Evolutionary conservation across 768 basidiomycete genomes (phyloP).

Genomic region (Phylloporus scabripes): DNA sequence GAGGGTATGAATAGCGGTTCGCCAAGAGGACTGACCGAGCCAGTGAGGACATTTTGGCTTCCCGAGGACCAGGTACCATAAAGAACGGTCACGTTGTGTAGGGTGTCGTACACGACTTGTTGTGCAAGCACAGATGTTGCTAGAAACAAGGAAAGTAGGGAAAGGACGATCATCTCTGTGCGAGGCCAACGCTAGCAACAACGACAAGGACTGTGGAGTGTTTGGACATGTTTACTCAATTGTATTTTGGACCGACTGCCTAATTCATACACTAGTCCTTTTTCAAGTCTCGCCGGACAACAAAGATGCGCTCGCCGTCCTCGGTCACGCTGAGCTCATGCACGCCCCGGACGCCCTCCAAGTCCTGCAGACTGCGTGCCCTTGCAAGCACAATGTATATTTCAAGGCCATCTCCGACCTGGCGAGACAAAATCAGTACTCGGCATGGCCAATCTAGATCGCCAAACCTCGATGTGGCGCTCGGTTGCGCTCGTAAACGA

Average conservation of each 20-base stretch:
- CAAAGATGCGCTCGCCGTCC: slow-evolving; percentile 71
- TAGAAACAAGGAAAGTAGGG: slow-evolving; percentile 23
- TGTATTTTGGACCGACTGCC: slow-evolving; percentile 3
- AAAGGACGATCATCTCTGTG: slow-evolving; percentile 19
- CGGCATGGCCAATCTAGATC: slow-evolving; percentile 1
- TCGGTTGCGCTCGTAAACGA: slow-evolving; percentile 97
- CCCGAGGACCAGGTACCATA: slow-evolving; percentile 86
- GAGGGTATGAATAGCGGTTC: background rate
- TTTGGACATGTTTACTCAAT: slow-evolving; percentile 24
- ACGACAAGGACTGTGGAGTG: slow-evolving; percentile 29
- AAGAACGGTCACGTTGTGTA: slow-evolving; percentile 66
- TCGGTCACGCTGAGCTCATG: slow-evolving; percentile 58
- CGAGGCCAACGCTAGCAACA: slow-evolving; percentile 18
- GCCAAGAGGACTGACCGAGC: slow-evolving; percentile 54
- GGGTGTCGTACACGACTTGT: slow-evolving; percentile 36
- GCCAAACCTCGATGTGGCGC: slow-evolving; percentile 88
- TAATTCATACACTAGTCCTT: slow-evolving; percentile 51
- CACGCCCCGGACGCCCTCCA: slow-evolving; percentile 49
- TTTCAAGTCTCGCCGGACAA: slow-evolving; percentile 75
- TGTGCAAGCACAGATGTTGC: slow-evolving; percentile 27
- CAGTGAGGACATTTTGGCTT: slow-evolving; percentile 69
- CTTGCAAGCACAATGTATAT: slow-evolving; percentile 81
- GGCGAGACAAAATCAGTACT: slow-evolving; percentile 6
- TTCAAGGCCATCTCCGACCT: slow-evolving; percentile 96
- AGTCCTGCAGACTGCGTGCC: slow-evolving; percentile 53